These are phyloP conservation scores for Fagus sylvatica DNA, from an alignment of 306 rosid species.

Conservation along the genomic window DNA sequence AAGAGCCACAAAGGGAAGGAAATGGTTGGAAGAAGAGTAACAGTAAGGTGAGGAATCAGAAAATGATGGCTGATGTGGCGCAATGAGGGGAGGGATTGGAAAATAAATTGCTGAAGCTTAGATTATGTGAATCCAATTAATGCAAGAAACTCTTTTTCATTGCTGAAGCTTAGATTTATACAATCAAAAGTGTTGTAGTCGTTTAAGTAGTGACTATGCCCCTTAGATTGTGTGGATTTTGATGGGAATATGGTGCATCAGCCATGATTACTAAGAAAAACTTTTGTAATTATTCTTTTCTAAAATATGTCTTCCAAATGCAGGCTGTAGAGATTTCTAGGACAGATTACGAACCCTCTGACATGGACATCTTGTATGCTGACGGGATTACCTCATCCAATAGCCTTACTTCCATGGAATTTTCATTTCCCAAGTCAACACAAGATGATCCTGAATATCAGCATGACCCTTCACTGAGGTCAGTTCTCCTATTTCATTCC, in stretches of 20 bases:
- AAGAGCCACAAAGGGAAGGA: too few relatives aligned
- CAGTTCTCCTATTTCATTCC: conserved; percentile 9
- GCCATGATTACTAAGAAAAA: not conserved
- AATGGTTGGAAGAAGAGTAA: too few relatives aligned
- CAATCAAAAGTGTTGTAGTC: not conserved
- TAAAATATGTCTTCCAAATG: conserved; percentile 15
- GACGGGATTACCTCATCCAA: conserved; percentile 68
- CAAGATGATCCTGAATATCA: conserved; percentile 34
- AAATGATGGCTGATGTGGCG: too few relatives aligned
- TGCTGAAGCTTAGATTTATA: not conserved
- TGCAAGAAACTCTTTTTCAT: not conserved
- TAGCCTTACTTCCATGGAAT: conserved; percentile 57
- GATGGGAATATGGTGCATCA: conserved; percentile 19
- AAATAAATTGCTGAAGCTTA: not conserved
- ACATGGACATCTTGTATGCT: conserved; percentile 70
- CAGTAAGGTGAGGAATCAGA: too few relatives aligned
- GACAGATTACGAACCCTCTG: conserved; percentile 59
- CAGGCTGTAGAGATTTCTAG: conserved; percentile 75
- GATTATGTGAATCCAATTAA: conserved; percentile 2
- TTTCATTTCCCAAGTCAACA: conserved; percentile 45
- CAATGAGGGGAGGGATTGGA: too few relatives aligned
- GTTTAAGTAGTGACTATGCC: not conserved
- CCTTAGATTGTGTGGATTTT: conserved; percentile 13
- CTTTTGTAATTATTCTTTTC: conserved; percentile 1
- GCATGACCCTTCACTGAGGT: conserved; percentile 55